These are phyloP conservation scores for Pseudogymnoascus sp. DNA, from an alignment of 2,329 filamentous ascomycete species.

Conservation along the genomic window DNA sequence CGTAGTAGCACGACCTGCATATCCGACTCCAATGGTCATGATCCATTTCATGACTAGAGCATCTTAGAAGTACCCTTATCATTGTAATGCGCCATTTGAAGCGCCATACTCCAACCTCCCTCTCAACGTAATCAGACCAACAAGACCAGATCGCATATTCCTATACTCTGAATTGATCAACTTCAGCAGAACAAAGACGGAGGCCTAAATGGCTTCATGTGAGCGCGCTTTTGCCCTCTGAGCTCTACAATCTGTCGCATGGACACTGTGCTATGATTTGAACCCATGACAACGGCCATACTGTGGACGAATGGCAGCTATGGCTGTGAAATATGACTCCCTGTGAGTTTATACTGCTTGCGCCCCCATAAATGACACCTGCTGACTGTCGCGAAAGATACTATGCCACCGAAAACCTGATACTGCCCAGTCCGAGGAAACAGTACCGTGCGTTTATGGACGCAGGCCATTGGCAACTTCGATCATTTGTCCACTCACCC, in stretches of 20 bases:
- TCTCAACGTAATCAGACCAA: not conserved
- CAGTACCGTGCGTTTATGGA: slow-evolving; percentile 62
- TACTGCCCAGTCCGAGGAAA: slow-evolving; percentile 53
- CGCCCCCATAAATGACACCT: not conserved
- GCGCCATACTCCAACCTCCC: not conserved
- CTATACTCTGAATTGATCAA: not conserved
- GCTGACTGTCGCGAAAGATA: slow-evolving; percentile 38
- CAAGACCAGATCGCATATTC: not conserved
- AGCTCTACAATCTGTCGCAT: not conserved
- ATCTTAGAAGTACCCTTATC: slow-evolving; percentile 5
- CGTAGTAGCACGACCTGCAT: slow-evolving; percentile 4
- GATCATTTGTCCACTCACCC: slow-evolving; percentile 79
- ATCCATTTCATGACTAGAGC: slow-evolving; percentile 7
- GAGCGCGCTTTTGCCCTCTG: slow-evolving; percentile 1
- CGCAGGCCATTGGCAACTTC: slow-evolving; percentile 76
- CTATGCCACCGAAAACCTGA: slow-evolving; percentile 58
- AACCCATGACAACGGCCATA: slow-evolving; percentile 8
- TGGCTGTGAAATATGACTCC: slow-evolving; percentile 12
- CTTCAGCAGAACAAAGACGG: slow-evolving; percentile 3
- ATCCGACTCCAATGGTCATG: slow-evolving; percentile 4
- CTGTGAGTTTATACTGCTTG: slow-evolving; percentile 10
- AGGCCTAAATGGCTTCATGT: slow-evolving; percentile 5
- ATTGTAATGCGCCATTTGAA: slow-evolving; percentile 7
- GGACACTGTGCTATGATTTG: slow-evolving; percentile 7
- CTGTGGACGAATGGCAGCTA: slow-evolving; percentile 13